These are phyloP conservation scores for Trichoderma guizhouense DNA, from an alignment of 2,329 filamentous ascomycete species.

Conservation along the genomic window DNA sequence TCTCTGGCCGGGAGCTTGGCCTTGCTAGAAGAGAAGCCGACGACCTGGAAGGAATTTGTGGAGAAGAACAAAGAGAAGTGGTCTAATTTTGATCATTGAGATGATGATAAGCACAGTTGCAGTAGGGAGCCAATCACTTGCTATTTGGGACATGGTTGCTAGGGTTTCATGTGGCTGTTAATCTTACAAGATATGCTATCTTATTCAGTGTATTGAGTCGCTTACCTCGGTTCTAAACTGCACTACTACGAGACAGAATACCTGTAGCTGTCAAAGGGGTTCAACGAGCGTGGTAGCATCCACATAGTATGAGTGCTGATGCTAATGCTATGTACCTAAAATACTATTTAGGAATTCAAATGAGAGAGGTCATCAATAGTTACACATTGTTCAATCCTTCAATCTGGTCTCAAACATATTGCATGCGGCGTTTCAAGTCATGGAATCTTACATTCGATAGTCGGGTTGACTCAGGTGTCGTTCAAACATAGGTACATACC, in stretches of 20 bases:
- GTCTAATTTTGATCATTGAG: constrained; percentile 12
- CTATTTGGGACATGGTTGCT: background rate
- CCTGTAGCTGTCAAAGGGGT: background rate
- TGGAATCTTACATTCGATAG: background rate
- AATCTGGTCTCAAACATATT: background rate
- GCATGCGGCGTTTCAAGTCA: background rate
- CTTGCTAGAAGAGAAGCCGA: constrained; percentile 36
- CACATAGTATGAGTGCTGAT: background rate
- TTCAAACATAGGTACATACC: background rate
- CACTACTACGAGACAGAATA: background rate
- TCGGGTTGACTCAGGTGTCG: background rate
- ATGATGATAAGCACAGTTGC: background rate
- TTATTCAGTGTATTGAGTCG: background rate
- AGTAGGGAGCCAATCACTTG: background rate
- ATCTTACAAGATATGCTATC: background rate
- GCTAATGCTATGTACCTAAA: background rate
- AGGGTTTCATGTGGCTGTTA: background rate
- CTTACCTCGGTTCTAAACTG: background rate
- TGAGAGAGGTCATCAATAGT: background rate
- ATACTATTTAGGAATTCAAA: background rate
- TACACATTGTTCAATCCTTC: background rate
- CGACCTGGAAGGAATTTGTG: constrained; percentile 38
- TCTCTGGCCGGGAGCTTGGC: constrained; percentile 31
- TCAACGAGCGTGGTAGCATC: background rate
- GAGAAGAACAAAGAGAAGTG: constrained; percentile 31